Evolutionary conservation across 2,329 filamentous ascomycete species (phyloP).

Genomic region (Nigrospora oryzae): DNA sequence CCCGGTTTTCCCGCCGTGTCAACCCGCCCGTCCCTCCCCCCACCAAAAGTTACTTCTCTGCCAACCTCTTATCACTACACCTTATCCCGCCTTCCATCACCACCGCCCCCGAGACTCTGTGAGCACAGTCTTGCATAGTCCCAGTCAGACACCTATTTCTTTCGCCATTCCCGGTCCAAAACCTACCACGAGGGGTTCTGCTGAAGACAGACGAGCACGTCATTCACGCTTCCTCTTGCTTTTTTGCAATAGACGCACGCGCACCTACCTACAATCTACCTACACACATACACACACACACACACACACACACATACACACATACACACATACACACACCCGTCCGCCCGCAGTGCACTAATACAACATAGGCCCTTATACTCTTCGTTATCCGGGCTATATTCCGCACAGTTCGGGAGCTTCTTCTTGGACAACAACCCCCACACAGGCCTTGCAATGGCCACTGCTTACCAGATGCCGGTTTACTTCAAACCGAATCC

Average conservation of each 20-base stretch:
- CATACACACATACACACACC: conserved; percentile 6
- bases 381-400: no score
- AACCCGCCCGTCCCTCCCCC: not conserved
- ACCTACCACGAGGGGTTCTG: no score
- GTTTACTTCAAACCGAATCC: conserved; percentile 40
- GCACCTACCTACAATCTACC: not conserved
- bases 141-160: not conserved
- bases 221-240: no score
- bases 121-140: conserved; percentile 2
- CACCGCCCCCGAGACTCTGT: not conserved
- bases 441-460: conserved; percentile 31
- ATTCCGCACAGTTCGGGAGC: no score
- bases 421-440: not conserved
- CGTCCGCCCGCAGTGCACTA: not conserved
- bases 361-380: no score
- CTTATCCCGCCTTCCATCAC: not conserved
- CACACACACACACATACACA: not conserved
- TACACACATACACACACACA: conserved; percentile 6
- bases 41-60: conserved; percentile 2
- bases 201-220: no score
- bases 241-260: no score
- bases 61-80: conserved; percentile 2
- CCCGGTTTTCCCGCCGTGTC: not conserved
- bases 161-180: no score
- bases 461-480: conserved; percentile 42